Conservation (phyloP, 176 grass and related monocot species). For the Lolium rigidum region DNA sequence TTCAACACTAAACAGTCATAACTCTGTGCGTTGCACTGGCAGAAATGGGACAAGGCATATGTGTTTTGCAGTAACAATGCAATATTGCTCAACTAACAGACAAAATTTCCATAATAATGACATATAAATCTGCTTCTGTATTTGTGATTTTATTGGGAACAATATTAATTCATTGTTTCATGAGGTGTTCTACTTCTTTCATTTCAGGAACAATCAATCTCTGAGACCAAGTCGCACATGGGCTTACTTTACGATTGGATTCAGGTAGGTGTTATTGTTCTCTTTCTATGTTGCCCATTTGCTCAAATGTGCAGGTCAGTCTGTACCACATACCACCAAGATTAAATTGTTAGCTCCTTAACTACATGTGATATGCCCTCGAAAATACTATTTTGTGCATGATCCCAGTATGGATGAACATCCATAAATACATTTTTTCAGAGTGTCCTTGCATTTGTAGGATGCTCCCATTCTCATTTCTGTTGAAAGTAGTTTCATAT, state of each 20-base stretch:
- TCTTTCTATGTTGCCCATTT: constrained; percentile 25
- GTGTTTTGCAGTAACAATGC: constrained; percentile 1
- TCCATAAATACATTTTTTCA: constrained; percentile 7
- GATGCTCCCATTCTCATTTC: background rate
- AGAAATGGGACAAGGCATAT: background rate
- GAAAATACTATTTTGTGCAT: constrained; percentile 17
- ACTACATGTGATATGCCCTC: background rate
- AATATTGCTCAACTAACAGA: constrained; percentile 2
- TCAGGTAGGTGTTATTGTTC: constrained; percentile 50
- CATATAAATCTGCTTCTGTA: constrained; percentile 35
- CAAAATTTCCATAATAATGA: constrained; percentile 19
- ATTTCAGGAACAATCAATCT: constrained; percentile 46
- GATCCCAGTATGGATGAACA: constrained; percentile 6
- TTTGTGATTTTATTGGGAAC: constrained; percentile 27
- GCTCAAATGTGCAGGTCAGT: constrained; percentile 22
- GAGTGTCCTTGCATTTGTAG: constrained; percentile 22
- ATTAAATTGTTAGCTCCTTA: constrained; percentile 1
- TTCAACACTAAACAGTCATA: constrained; percentile 16
- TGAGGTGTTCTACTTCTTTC: constrained; percentile 26
- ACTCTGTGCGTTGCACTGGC: background rate
- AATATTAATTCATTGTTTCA: constrained; percentile 12
- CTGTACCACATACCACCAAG: background rate
- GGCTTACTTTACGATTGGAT: constrained; percentile 66
- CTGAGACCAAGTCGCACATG: constrained; percentile 42
- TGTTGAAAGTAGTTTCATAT: background rate